Percentiles rank a stretch among this genome's conserved stretches.
Evolutionary conservation across 768 basidiomycete genomes (phyloP).

Genomic region (Suillus plorans): DNA sequence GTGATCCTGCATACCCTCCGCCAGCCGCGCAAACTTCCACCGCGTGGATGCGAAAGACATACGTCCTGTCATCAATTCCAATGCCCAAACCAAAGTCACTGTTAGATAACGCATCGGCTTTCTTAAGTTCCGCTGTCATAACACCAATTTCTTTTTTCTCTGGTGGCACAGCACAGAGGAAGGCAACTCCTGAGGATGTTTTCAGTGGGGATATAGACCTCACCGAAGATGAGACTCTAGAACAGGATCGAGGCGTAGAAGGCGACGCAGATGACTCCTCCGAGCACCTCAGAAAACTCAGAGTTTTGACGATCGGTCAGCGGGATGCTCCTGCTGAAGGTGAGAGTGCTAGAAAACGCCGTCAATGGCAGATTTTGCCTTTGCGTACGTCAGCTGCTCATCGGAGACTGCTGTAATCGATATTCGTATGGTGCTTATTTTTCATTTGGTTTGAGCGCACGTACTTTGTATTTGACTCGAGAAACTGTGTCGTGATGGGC

Average conservation of each 20-base stretch:
- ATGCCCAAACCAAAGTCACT: constrained; percentile 65
- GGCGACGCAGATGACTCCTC: constrained; percentile 75
- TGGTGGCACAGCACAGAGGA: constrained; percentile 32
- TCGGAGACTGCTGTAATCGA: constrained; percentile 9
- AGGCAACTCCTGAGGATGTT: constrained; percentile 65
- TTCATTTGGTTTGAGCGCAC: neutral
- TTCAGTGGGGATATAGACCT: constrained; percentile 69
- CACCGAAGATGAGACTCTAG: constrained; percentile 73
- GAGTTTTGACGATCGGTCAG: constrained; percentile 50
- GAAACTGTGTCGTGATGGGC: neutral
- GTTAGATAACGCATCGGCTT: constrained; percentile 68
- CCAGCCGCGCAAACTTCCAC: constrained; percentile 32
- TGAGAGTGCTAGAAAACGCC: constrained; percentile 38
- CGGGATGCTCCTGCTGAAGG: constrained; percentile 35
- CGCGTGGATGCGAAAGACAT: constrained; percentile 58
- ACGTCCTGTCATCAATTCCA: constrained; percentile 67
- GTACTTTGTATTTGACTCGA: neutral
- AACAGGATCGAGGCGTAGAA: constrained; percentile 77
- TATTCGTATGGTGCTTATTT: neutral
- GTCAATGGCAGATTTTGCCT: constrained; percentile 49
- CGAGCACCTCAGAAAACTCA: constrained; percentile 53
- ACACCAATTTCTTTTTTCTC: constrained; percentile 57
- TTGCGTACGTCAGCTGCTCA: constrained; percentile 34
- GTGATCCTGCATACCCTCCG: constrained; percentile 63
- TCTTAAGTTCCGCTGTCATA: constrained; percentile 60